phyloP scores from a whole-genome alignment of 2,329 filamentous ascomycete species.

The Macroventuria anomochaeta region DNA sequence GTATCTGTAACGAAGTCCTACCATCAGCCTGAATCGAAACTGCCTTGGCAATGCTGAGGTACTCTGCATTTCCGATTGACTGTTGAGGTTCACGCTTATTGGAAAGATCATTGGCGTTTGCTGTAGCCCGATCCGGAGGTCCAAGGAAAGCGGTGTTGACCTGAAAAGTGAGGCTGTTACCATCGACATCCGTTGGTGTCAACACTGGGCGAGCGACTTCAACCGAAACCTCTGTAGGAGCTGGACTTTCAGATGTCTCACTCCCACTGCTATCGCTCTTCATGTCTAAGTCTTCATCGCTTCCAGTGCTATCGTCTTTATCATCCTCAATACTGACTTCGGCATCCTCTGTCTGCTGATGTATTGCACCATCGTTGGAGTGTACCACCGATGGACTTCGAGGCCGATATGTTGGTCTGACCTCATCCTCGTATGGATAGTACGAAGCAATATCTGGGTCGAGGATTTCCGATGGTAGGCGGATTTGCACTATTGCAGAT shows the following conservation, averaged over 20 bases:
- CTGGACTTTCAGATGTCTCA: not conserved
- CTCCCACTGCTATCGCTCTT: constrained; percentile 3
- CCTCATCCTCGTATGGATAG: not conserved
- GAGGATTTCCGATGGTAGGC: constrained; percentile 1
- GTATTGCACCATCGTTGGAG: not conserved
- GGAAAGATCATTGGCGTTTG: not conserved
- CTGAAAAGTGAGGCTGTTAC: constrained; percentile 32
- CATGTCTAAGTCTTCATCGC: not conserved
- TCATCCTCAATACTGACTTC: not conserved
- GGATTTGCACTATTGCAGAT: constrained; percentile 9
- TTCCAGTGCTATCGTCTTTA: not conserved
- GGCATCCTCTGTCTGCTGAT: not conserved
- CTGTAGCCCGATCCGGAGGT: not conserved
- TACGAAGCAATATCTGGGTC: not conserved
- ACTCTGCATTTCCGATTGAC: constrained; percentile 24
- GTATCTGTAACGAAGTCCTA: constrained; percentile 28
- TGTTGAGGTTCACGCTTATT: constrained; percentile 3
- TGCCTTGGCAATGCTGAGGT: constrained; percentile 35
- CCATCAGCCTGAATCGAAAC: constrained; percentile 21
- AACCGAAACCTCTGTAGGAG: not conserved
- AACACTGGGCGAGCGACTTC: not conserved
- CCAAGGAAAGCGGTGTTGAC: constrained; percentile 20
- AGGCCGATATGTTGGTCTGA: not conserved
- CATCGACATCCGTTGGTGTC: constrained; percentile 30
- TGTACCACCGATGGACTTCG: not conserved